A percentile compares a stretch with the other conserved stretches of the same genome.
Evolutionary conservation across 164 flowering plant genomes (phyloP).

Genomic region (Umbilicus rupestris): DNA sequence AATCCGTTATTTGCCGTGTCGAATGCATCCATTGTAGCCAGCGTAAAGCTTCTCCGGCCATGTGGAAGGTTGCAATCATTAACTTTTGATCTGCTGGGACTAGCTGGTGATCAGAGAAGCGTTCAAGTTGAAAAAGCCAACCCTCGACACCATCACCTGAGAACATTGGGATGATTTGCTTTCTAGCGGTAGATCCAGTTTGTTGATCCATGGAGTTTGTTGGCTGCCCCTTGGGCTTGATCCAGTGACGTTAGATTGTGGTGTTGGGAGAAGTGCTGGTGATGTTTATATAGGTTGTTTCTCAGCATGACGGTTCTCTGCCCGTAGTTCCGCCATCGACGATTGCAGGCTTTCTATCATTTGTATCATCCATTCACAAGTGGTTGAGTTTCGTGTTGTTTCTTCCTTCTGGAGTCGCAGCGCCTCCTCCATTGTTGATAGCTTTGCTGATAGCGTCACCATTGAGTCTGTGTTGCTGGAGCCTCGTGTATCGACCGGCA

Average conservation of each 20-base stretch:
- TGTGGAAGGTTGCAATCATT: no score
- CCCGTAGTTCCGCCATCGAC: neutral
- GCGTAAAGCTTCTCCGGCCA: no score
- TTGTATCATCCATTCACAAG: neutral
- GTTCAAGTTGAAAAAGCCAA: neutral
- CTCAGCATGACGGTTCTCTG: no score
- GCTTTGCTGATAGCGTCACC: neutral
- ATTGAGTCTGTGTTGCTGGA: neutral
- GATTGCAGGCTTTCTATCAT: no score
- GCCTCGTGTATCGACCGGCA: neutral
- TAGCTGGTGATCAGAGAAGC: neutral
- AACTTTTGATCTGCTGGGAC: neutral
- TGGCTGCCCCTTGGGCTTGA: no score
- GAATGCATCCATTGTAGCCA: no score
- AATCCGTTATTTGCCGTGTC: no score
- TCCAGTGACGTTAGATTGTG: no score
- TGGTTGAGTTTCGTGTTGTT: no score
- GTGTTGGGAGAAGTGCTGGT: no score
- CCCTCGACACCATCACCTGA: neutral
- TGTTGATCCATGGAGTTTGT: neutral
- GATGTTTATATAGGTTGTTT: no score
- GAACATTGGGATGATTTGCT: neutral
- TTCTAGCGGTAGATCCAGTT: no score
- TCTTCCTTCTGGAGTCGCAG: neutral
- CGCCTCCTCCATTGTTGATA: neutral